phyloP scores from a whole-genome alignment of 2,329 filamentous ascomycete species.

The Cercospora zeina region DNA sequence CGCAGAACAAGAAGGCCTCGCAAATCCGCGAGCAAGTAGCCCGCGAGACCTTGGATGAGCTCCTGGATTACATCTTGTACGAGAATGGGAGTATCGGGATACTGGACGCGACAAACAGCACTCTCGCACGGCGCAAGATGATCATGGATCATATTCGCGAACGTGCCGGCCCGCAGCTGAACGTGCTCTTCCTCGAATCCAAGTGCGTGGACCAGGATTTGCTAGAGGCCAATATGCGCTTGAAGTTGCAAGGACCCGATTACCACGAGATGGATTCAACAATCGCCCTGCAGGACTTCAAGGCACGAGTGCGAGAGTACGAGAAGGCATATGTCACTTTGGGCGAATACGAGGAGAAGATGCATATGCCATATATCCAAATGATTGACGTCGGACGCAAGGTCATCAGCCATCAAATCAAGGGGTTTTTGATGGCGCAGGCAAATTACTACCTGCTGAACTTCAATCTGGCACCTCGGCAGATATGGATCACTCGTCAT shows the following conservation, averaged over 20 bases:
- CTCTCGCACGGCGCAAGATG: slow-evolving; percentile 76
- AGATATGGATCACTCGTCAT: slow-evolving; percentile 97
- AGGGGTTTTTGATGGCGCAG: slow-evolving; percentile 86
- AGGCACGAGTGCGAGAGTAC: slow-evolving; percentile 85
- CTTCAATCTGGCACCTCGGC: slow-evolving; percentile 91
- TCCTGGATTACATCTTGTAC: slow-evolving; percentile 82
- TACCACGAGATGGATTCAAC: slow-evolving; percentile 91
- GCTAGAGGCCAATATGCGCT: slow-evolving; percentile 92
- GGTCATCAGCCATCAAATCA: slow-evolving; percentile 83
- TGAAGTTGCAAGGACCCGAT: slow-evolving; percentile 93
- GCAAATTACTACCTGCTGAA: slow-evolving; percentile 94
- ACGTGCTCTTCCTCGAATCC: slow-evolving; percentile 93
- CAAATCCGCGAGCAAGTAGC: slow-evolving; percentile 88
- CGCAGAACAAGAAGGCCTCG: slow-evolving; percentile 77
- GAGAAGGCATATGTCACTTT: slow-evolving; percentile 91
- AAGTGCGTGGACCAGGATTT: slow-evolving; percentile 82
- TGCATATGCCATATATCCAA: slow-evolving; percentile 92
- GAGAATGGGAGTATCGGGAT: slow-evolving; percentile 88
- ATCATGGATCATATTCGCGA: slow-evolving; percentile 74
- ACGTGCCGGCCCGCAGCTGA: slow-evolving; percentile 78
- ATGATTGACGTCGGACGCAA: slow-evolving; percentile 98
- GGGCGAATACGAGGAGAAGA: slow-evolving; percentile 73
- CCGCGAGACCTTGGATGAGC: slow-evolving; percentile 85
- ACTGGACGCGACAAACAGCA: slow-evolving; percentile 96
- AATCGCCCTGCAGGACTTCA: slow-evolving; percentile 85